These are phyloP conservation scores for Crotalaria pallida DNA, from an alignment of 306 rosid genomes.

Conservation along the genomic window DNA sequence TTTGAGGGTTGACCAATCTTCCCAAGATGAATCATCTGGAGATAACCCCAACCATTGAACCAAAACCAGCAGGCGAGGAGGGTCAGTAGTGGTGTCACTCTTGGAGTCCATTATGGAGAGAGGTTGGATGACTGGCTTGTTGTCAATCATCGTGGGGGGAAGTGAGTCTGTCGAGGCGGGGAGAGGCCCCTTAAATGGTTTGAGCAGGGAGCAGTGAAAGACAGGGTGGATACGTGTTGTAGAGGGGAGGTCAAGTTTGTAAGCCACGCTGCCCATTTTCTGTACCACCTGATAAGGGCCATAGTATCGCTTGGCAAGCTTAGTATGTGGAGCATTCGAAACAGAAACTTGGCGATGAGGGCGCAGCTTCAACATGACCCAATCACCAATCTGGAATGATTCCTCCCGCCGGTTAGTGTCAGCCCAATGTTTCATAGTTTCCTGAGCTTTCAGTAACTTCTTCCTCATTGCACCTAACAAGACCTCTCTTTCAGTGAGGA, in stretches of 20 bases:
- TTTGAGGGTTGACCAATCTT: neutral
- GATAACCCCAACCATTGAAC: neutral
- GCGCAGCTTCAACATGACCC: neutral
- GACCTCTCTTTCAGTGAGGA: too few relatives aligned
- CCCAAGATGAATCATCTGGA: neutral
- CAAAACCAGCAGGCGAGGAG: neutral
- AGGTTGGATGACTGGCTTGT: neutral
- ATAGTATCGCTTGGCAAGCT: neutral
- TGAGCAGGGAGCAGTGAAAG: neutral
- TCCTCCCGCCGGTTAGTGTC: too few relatives aligned
- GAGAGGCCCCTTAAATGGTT: neutral
- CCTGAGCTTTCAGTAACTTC: too few relatives aligned
- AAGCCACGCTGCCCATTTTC: neutral
- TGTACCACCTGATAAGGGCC: neutral
- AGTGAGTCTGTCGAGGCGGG: too few relatives aligned
- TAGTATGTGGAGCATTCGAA: neutral
- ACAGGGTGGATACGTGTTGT: neutral
- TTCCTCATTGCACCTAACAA: too few relatives aligned
- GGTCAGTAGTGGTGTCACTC: fast-evolving
- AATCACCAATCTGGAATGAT: neutral
- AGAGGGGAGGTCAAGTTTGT: neutral
- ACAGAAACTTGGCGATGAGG: neutral
- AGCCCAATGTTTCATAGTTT: too few relatives aligned
- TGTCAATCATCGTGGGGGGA: too few relatives aligned
- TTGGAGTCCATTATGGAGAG: neutral